Percentiles rank a stretch among this genome's conserved stretches.
phyloP scores from a whole-genome alignment of 257 asterid species.

The Solanum piurae region DNA sequence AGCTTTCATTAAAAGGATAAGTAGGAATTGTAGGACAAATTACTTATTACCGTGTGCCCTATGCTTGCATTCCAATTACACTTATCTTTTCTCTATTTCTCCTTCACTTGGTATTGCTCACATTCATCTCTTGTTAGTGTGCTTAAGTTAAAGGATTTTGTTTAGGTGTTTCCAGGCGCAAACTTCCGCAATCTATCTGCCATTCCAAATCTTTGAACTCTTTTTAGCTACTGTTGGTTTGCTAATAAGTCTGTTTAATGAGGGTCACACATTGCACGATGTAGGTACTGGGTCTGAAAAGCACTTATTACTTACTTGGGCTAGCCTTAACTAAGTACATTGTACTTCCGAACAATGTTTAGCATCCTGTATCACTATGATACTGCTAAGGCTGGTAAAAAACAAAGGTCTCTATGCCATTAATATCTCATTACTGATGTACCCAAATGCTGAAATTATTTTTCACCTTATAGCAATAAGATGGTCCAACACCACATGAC shows the following conservation, averaged over 20 bases:
- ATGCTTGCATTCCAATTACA: not conserved
- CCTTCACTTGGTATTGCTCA: not conserved
- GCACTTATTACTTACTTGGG: not conserved
- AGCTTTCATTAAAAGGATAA: not conserved
- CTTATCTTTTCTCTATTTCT: not conserved
- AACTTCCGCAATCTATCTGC: not conserved
- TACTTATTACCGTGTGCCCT: not conserved
- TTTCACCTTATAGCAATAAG: not conserved
- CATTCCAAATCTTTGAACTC: not conserved
- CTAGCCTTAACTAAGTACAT: not conserved
- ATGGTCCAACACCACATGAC: not conserved
- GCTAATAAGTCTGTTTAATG: not conserved
- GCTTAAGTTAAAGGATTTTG: not conserved
- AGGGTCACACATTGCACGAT: not conserved
- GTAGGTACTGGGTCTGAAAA: not conserved
- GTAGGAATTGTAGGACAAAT: not conserved
- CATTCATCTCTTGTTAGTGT: not conserved
- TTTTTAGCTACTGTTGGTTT: not conserved
- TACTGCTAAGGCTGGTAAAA: not conserved
- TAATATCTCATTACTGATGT: not conserved
- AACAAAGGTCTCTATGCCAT: not conserved
- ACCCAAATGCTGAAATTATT: not conserved
- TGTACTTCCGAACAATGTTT: not conserved
- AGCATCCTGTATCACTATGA: not conserved
- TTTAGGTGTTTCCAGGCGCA: not conserved